Base-by-base conservation (phyloP, 805 yeast species). In the Jamesozyma hellenica region DNA sequence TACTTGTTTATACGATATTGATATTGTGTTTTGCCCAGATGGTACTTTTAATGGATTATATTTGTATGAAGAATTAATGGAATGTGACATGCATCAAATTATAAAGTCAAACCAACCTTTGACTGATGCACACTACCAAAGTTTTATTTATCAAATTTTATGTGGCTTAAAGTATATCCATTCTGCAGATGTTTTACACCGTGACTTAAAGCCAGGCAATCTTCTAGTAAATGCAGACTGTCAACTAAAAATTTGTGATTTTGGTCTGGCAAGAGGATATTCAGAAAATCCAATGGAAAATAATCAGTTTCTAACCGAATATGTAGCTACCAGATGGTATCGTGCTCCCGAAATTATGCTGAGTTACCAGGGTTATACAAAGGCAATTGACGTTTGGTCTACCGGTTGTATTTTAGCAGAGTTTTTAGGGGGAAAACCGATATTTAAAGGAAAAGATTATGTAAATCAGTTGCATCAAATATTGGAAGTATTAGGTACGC, bases 241-340 rank as follows among this genome's bases (percentile, higher is more conserved):
- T 64, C 96, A 90, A 62, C 71, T 90, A 55, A 90, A 90, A 60
- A 85, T 90, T 36, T 90, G 97, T 66, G 98, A 92, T 63, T 90
- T 90, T 60, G 97, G 98, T 14, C 70, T 90, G 43, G 96, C 97
- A 1, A 74, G 96, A 58, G 95, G 96, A 28, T 87, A 82, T 50
- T 77, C 86, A 9, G 77, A 77, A 43, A 81, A 79, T 53, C 83
- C 87, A 1, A 88, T 79, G 44, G 83, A 79, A 51, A 86, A 87
- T 51, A 82, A 83, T 26, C 96, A 95, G n/a, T 90, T 86, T 53
- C 67, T 90, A 69, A 92, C 98, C 1, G 97, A 90, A 61, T 92
- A 92, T 58, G 98, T 92, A 21, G 97, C 98, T 26, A 92, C 98
- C 1, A 73, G 98, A 59, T 92, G 98, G 98, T 92, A 92, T 63